Percentiles rank a stretch among this genome's conserved stretches.
These are phyloP conservation scores for Leccinum ochraceum DNA, from an alignment of 768 basidiomycete species.

Conservation along the genomic window DNA sequence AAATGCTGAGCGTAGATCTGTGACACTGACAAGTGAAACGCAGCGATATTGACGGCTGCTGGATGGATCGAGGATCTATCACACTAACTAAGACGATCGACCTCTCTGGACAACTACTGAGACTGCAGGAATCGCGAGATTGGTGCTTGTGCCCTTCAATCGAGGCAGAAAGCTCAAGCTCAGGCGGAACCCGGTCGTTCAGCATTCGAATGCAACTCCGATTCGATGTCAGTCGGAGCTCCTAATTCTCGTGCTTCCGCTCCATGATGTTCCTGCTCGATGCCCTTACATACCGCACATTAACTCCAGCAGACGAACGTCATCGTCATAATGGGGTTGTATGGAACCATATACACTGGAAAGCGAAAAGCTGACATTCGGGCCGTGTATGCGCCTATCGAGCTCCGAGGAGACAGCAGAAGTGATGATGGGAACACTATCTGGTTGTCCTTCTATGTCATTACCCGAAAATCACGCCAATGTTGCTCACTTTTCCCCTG, in stretches of 20 bases:
- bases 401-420: conserved; percentile 23
- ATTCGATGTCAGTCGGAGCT: conserved; percentile 1
- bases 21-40: no score
- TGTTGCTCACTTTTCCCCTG: conserved; percentile 10
- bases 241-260: not conserved
- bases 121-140: no score
- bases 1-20: no score
- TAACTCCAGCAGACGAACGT: not conserved
- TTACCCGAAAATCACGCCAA: no score
- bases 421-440: conserved; percentile 15
- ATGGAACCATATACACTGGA: not conserved
- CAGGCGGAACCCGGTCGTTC: not conserved
- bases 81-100: no score
- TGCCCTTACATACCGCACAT: not conserved
- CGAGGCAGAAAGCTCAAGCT: no score
- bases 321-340: not conserved
- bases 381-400: conserved; percentile 12
- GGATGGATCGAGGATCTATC: no score
- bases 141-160: no score
- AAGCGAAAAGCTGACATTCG: conserved; percentile 5
- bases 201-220: not conserved
- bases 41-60: no score
- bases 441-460: conserved; percentile 11
- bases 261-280: conserved; percentile 1
- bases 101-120: no score